Evolutionary conservation across 129 eudicot genomes (phyloP).

Genomic region (Ambrosia trifida): DNA sequence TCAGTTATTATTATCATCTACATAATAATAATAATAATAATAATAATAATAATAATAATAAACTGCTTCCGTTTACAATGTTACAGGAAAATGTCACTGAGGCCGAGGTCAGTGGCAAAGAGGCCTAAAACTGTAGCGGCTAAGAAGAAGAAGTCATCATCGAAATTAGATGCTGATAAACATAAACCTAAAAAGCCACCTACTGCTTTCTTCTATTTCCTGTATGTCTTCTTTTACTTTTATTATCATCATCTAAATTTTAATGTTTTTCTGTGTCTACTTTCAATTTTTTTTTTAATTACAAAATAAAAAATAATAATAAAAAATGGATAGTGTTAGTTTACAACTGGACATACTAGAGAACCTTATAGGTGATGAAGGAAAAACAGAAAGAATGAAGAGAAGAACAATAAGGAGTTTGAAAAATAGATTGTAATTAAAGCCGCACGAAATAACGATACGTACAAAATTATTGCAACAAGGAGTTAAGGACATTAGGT

Average conservation of each 20-base stretch:
- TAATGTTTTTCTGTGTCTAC: constrained; percentile 5
- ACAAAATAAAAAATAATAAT: no score
- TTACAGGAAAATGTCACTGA: constrained; percentile 53
- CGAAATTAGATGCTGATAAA: constrained; percentile 60
- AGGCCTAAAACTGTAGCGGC: constrained; percentile 44
- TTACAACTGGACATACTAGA: no score
- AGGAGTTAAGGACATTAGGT: no score
- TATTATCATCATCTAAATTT: background rate
- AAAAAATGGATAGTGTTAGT: no score
- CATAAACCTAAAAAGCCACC: constrained; percentile 96
- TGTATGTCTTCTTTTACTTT: constrained; percentile 46
- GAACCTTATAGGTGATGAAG: no score
- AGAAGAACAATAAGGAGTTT: no score
- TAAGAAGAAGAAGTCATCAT: constrained; percentile 35
- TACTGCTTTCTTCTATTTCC: constrained; percentile 90
- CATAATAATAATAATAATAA: no score
- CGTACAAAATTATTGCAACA: no score
- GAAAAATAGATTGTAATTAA: no score
- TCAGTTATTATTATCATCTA: background rate
- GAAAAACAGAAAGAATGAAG: no score
- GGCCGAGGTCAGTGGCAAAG: constrained; percentile 38
- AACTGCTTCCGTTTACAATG: background rate
- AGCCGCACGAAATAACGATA: no score
- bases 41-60: background rate
- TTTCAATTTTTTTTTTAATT: no score